Conservation (phyloP, 441 rosid genomes). For the Pelargonium myrrhifolium region DNA sequence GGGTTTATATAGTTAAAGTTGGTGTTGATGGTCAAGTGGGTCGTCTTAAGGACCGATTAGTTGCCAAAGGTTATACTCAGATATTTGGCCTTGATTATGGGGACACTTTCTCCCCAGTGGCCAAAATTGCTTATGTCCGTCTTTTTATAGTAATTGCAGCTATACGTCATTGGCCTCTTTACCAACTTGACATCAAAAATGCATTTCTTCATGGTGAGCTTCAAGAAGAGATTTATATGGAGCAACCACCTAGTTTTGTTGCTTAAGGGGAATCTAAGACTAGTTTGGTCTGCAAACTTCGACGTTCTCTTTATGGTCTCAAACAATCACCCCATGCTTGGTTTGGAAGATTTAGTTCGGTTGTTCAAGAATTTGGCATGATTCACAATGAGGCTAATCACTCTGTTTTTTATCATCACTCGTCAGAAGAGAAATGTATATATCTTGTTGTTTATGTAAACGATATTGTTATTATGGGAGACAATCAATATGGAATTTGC, state of each 20-base stretch:
- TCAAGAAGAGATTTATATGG: not conserved
- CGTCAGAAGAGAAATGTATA: not conserved
- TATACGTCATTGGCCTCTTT: not conserved
- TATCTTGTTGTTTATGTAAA: not conserved
- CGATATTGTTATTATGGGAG: not conserved
- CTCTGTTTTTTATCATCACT: not conserved
- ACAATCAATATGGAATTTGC: not conserved
- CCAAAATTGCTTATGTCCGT: not conserved
- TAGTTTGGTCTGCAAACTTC: too few relatives aligned
- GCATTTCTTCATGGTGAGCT: not conserved
- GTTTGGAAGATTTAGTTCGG: too few relatives aligned
- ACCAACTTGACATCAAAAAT: slow-evolving; percentile 5
- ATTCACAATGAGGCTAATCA: too few relatives aligned
- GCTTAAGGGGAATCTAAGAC: too few relatives aligned
- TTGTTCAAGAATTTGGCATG: too few relatives aligned
- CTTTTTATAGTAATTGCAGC: not conserved
- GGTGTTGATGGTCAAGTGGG: slow-evolving; percentile 1
- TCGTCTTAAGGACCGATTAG: not conserved
- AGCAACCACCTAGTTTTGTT: not conserved
- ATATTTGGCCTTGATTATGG: slow-evolving; percentile 5
- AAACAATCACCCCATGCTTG: too few relatives aligned
- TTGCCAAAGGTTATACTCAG: slow-evolving; percentile 10
- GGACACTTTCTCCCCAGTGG: not conserved
- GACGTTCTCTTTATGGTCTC: too few relatives aligned
- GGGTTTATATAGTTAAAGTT: not conserved